Percentiles rank a stretch among this genome's conserved stretches.
Evolutionary conservation across 768 basidiomycete genomes (phyloP).

Genomic region (Lactarius deliciosus): DNA sequence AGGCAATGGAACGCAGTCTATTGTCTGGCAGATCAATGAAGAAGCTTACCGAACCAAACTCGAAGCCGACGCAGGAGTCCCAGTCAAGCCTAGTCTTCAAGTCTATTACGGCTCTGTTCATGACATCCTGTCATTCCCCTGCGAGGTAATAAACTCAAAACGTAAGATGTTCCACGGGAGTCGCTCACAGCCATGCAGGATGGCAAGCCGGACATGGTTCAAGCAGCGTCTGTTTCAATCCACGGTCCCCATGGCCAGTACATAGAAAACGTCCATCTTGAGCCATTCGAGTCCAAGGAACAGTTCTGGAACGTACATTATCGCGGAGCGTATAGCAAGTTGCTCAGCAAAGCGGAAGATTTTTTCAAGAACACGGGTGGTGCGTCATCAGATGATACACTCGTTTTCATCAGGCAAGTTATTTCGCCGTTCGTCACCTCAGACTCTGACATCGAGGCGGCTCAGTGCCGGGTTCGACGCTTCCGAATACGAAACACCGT

Average conservation of each 20-base stretch:
- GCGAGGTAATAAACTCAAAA: conserved; percentile 57
- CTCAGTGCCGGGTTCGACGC: conserved; percentile 92
- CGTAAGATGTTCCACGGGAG: conserved; percentile 4
- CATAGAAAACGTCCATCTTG: conserved; percentile 84
- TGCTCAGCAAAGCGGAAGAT: conserved; percentile 65
- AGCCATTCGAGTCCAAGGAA: conserved; percentile 64
- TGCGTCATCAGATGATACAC: conserved; percentile 60
- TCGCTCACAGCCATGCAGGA: conserved; percentile 49
- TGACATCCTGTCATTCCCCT: conserved; percentile 89
- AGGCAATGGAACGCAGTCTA: conserved; percentile 95
- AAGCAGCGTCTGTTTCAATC: conserved; percentile 83
- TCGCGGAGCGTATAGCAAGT: conserved; percentile 53
- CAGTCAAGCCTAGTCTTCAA: conserved; percentile 48
- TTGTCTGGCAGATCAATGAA: conserved; percentile 90
- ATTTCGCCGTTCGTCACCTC: conserved; percentile 1
- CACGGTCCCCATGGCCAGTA: conserved; percentile 82
- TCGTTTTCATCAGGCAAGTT: conserved; percentile 85
- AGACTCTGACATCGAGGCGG: conserved; percentile 8
- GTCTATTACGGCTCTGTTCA: conserved; percentile 93
- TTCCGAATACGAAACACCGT: conserved; percentile 83
- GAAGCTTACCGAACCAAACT: conserved; percentile 73
- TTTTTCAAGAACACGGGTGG: conserved; percentile 71
- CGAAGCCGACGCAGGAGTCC: conserved; percentile 46
- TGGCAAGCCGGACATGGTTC: conserved; percentile 72
- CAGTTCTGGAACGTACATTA: conserved; percentile 81